Conservation (phyloP, 108 stramenopile genomes). For the Cylindrotheca closterium region DNA sequence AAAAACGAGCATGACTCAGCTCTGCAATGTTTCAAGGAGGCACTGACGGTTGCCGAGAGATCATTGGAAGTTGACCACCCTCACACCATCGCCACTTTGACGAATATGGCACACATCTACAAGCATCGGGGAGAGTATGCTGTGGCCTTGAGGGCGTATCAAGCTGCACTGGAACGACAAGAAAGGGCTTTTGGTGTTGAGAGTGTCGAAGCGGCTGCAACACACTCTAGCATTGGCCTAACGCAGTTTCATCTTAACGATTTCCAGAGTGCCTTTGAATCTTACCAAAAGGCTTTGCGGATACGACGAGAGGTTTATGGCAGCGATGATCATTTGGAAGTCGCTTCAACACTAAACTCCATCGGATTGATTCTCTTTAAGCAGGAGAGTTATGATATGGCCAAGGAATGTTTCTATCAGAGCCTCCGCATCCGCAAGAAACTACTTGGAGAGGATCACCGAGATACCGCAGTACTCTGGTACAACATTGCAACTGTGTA, state of each 20-base stretch:
- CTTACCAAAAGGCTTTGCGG: conserved; percentile 56
- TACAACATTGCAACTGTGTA: conserved; percentile 71
- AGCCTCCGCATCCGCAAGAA: conserved; percentile 48
- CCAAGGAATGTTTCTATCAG: conserved; percentile 50
- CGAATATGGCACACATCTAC: conserved; percentile 41
- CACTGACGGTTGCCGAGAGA: conserved; percentile 41
- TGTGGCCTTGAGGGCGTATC: conserved; percentile 39
- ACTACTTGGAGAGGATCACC: conserved; percentile 47
- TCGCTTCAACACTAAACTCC: conserved; percentile 60
- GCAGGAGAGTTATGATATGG: conserved; percentile 33
- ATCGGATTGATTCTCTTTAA: conserved; percentile 69
- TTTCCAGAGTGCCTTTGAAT: conserved; percentile 45
- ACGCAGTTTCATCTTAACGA: conserved; percentile 47
- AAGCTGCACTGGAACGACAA: conserved; percentile 42
- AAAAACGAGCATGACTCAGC: conserved; percentile 44
- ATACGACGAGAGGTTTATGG: conserved; percentile 42
- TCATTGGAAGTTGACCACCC: conserved; percentile 44
- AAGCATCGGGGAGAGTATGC: conserved; percentile 34
- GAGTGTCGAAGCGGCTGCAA: conserved; percentile 42
- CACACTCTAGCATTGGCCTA: conserved; percentile 55
- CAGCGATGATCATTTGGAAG: conserved; percentile 48
- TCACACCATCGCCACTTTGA: conserved; percentile 43
- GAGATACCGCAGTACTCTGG: conserved; percentile 50
- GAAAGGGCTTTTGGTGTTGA: conserved; percentile 18
- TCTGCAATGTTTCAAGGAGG: conserved; percentile 49